These are phyloP conservation scores for Lathyrus aphaca DNA, from an alignment of 306 rosid species.

Conservation along the genomic window DNA sequence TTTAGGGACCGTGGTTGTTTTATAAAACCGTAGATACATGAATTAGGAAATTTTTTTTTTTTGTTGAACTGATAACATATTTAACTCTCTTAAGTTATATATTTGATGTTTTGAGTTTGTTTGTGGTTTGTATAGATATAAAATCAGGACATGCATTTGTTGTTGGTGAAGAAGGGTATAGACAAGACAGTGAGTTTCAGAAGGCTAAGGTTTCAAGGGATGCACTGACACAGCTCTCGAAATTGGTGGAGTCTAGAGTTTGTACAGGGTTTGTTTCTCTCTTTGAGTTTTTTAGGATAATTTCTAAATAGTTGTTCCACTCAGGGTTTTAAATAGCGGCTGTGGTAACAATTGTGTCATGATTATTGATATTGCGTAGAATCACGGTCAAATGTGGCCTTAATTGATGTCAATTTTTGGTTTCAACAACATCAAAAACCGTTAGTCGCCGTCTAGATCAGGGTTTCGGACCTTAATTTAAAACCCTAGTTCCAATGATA, in stretches of 20 bases:
- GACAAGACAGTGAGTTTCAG: conserved; percentile 58
- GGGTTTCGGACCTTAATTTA: not conserved
- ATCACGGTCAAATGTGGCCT: not conserved
- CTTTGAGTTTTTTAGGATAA: conserved; percentile 14
- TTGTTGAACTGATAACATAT: not conserved
- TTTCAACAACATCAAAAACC: not conserved
- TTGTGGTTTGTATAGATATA: conserved; percentile 52
- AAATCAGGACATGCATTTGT: conserved; percentile 54
- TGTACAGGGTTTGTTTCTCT: conserved; percentile 55
- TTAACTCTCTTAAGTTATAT: not conserved
- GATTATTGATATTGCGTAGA: not conserved
- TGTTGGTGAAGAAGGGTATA: conserved; percentile 57
- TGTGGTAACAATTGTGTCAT: not conserved
- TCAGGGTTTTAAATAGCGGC: not conserved
- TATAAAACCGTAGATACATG: not conserved
- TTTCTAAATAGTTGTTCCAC: conserved; percentile 9
- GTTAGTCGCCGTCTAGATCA: not conserved
- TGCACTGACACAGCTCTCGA: conserved; percentile 65
- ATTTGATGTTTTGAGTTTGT: conserved; percentile 26
- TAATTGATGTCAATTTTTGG: not conserved
- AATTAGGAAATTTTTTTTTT: not conserved
- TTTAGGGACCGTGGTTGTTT: too few relatives aligned
- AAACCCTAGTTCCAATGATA: not conserved
- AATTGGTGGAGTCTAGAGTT: conserved; percentile 60
- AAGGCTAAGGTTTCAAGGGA: conserved; percentile 62